Conservation (phyloP, 257 asterid genomes). For the Anisodus acutangulus region DNA sequence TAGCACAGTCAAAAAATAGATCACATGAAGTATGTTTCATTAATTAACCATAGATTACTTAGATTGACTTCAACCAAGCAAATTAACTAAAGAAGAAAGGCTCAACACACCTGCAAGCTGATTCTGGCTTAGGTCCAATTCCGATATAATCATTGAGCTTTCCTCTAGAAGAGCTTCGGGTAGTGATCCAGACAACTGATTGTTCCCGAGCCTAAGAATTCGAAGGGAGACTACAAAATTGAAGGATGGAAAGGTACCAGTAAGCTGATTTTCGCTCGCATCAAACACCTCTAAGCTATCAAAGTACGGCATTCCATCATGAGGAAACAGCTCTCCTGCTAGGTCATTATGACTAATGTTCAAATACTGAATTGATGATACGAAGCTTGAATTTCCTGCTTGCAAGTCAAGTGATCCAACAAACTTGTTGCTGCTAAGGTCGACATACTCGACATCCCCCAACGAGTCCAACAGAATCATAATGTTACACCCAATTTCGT, state of each 20-base stretch:
- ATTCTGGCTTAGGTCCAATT: conserved; percentile 82
- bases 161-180: conserved; percentile 80
- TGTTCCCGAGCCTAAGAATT: conserved; percentile 63
- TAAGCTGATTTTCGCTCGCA: conserved; percentile 64
- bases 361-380: conserved; percentile 60
- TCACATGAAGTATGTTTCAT: neutral
- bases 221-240: conserved; percentile 76
- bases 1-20: neutral
- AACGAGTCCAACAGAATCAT: conserved; percentile 61
- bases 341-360: conserved; percentile 67
- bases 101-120: conserved; percentile 65
- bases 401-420: conserved; percentile 74
- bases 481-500: conserved; percentile 39
- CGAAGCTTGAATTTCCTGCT: conserved; percentile 55
- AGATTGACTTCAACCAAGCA: conserved; percentile 9
- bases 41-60: neutral
- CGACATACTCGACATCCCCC: conserved; percentile 57
- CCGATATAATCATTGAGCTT: conserved; percentile 79
- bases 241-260: conserved; percentile 73
- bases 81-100: neutral
- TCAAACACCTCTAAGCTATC: conserved; percentile 81
- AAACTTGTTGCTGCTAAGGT: conserved; percentile 67
- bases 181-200: conserved; percentile 69
- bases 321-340: conserved; percentile 77
- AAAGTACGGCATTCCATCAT: conserved; percentile 81